A percentile compares a stretch with the other conserved stretches of the same genome.
Conservation (phyloP, 2,329 filamentous ascomycete genomes). For the Exophiala sideris region DNA sequence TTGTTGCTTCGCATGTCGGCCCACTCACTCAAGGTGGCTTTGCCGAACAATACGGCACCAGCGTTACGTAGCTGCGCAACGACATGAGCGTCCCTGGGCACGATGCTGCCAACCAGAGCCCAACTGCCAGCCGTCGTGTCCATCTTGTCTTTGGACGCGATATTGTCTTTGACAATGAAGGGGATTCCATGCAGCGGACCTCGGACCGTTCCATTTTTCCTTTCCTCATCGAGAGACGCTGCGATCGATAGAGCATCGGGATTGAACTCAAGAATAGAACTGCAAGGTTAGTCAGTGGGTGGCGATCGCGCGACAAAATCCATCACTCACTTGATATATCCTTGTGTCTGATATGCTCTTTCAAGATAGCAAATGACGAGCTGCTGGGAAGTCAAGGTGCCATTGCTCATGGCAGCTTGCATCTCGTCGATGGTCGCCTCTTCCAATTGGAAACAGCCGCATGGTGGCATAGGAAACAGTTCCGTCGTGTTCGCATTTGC, state of each 20-base stretch:
- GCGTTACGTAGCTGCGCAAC: constrained; percentile 60
- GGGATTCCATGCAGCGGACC: constrained; percentile 72
- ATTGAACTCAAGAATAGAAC: constrained; percentile 59
- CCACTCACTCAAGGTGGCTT: constrained; percentile 70
- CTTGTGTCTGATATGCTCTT: constrained; percentile 59
- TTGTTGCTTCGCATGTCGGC: constrained; percentile 65
- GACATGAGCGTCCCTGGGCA: constrained; percentile 66
- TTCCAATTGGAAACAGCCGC: constrained; percentile 59
- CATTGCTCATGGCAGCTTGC: constrained; percentile 54
- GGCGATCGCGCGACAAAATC: no score
- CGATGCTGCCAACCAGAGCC: constrained; percentile 62
- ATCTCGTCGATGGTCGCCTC: constrained; percentile 70
- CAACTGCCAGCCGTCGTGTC: constrained; percentile 70
- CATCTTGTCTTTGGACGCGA: constrained; percentile 65
- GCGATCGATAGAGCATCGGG: constrained; percentile 65
- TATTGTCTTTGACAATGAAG: constrained; percentile 72
- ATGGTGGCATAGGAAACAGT: constrained; percentile 60
- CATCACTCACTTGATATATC: constrained; percentile 57
- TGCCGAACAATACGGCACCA: constrained; percentile 67
- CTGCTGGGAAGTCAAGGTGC: constrained; percentile 56
- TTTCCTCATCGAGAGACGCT: constrained; percentile 57
- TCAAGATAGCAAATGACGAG: constrained; percentile 61
- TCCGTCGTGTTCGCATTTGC: constrained; percentile 30
- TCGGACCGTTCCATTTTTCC: constrained; percentile 45
- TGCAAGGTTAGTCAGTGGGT: constrained; percentile 20